A percentile compares a stretch with the other conserved stretches of the same genome.
phyloP scores from a whole-genome alignment of 2,329 filamentous ascomycete genomes.

The Microthyrium microscopicum region DNA sequence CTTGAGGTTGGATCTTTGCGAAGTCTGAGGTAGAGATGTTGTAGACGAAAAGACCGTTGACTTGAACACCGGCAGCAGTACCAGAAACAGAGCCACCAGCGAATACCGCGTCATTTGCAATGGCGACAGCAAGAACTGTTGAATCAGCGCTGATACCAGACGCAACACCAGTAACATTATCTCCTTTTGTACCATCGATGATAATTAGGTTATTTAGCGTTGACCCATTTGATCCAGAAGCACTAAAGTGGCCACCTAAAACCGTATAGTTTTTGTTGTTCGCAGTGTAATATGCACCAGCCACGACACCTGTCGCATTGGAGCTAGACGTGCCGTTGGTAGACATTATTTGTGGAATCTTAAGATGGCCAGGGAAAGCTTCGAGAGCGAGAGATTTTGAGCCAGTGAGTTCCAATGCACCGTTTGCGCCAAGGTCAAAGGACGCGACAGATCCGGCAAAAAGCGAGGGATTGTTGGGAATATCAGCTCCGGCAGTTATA shows the following conservation, averaged over 20 bases:
- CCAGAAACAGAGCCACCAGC: slow-evolving; percentile 71
- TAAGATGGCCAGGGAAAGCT: slow-evolving; percentile 38
- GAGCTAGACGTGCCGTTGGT: slow-evolving; percentile 12
- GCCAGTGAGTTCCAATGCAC: slow-evolving; percentile 48
- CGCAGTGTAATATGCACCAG: slow-evolving; percentile 60
- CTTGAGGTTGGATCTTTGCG: slow-evolving; percentile 51
- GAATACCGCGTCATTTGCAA: slow-evolving; percentile 53
- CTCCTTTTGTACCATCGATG: slow-evolving; percentile 56
- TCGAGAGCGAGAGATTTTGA: slow-evolving; percentile 17
- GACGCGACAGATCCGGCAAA: slow-evolving; percentile 75
- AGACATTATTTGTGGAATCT: slow-evolving; percentile 16
- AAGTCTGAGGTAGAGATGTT: slow-evolving; percentile 52
- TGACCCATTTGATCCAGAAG: slow-evolving; percentile 50
- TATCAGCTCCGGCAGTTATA: slow-evolving; percentile 52
- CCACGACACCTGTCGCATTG: slow-evolving; percentile 50
- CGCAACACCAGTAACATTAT: slow-evolving; percentile 52
- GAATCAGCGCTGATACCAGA: slow-evolving; percentile 53
- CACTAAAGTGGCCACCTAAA: slow-evolving; percentile 71
- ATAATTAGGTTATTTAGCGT: slow-evolving; percentile 66
- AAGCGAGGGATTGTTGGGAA: slow-evolving; percentile 46
- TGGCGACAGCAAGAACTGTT: slow-evolving; percentile 54
- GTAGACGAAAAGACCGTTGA: slow-evolving; percentile 67
- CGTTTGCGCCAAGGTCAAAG: slow-evolving; percentile 54
- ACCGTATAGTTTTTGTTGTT: slow-evolving; percentile 66
- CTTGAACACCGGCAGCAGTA: slow-evolving; percentile 39